Evolutionary conservation across 768 basidiomycete species (phyloP).

Genomic region (Xanthoconium stramineum): DNA sequence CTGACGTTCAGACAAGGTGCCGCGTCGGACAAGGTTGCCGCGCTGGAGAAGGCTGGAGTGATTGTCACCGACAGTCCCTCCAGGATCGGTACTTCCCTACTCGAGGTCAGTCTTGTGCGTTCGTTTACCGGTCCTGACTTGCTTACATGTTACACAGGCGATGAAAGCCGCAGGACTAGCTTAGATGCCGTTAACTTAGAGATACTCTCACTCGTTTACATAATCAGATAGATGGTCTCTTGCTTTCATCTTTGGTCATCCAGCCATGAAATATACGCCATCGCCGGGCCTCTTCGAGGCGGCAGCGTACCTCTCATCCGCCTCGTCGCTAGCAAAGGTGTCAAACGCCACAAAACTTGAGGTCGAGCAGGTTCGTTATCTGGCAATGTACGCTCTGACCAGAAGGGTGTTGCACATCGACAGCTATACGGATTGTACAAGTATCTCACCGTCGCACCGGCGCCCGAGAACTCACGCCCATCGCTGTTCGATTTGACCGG

Average conservation of each 20-base stretch:
- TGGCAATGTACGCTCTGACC: constrained; percentile 17
- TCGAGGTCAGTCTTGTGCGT: constrained; percentile 57
- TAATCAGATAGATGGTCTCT: constrained; percentile 32
- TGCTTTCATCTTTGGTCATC: neutral
- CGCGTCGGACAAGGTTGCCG: constrained; percentile 90
- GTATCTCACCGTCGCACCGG: constrained; percentile 55
- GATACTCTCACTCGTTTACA: constrained; percentile 26
- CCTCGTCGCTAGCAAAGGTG: constrained; percentile 51
- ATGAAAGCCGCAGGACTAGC: constrained; percentile 75
- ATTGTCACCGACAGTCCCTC: constrained; percentile 95
- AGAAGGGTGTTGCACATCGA: constrained; percentile 24
- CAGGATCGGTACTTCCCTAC: constrained; percentile 86
- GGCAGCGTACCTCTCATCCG: constrained; percentile 58
- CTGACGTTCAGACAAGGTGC: constrained; percentile 52
- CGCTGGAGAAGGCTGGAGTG: constrained; percentile 87
- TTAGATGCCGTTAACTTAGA: constrained; percentile 36
- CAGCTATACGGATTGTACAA: constrained; percentile 90
- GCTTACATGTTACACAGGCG: constrained; percentile 43
- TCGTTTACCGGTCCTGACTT: neutral
- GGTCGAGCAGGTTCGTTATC: constrained; percentile 43
- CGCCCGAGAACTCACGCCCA: constrained; percentile 59
- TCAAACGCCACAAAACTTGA: constrained; percentile 68
- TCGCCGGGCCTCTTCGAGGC: constrained; percentile 54
- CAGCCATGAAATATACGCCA: constrained; percentile 28
- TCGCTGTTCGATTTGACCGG: constrained; percentile 77